Base-by-base conservation (phyloP, 1,139 yeast species). In the Zhuliangozyma blackwelliae region DNA sequence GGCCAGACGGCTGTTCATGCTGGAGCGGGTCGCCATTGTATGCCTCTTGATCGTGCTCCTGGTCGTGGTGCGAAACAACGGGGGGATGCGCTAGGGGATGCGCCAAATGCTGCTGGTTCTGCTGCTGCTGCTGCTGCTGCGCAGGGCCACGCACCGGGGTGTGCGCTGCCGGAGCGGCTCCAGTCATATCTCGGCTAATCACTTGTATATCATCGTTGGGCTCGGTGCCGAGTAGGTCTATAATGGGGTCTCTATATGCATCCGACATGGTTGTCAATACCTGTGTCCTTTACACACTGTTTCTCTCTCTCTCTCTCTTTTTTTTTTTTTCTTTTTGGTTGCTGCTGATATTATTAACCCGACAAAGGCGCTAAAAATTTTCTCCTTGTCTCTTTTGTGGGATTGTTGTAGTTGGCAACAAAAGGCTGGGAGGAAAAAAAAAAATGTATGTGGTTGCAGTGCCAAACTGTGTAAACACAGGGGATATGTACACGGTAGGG, bases 141-240 rank as follows among this genome's bases (percentile, higher is more conserved):
- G 29, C 3, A 31, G 32, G 11, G 39, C 25, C 25, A 22, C 8
- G 10, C 33, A 28, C 8, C 22, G 12, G 9, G 21, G 28, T 10
- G 19, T 27, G 11, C n/a, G 10, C 26, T 12, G 10, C 10, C 31
- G 28, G 28, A 9, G 37, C 29, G 29, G 35, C 21, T 25, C 26
- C 11, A 19, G 28, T 29, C 25, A 22, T 43, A 33, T 57, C 61
- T 35, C 72, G 47, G 33, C 57, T 53, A 28, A 67, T 65, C 16
- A 61, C 60, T 37, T 66, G 69, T 29, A 66, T 60, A 32, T 66
- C 71, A 36, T 57, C 39, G 12, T 28, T 29, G 10, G 39, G 30
- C 16, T 38, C 41, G 25, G 13, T 29, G 10, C 29, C 27, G 12
- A 41, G 27, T 29, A 41, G 30, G 25, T 41, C 44, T 9, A 39